These are phyloP conservation scores for Globisporangium ultimum DNA, from an alignment of 352 stramenopile species.

Conservation along the genomic window DNA sequence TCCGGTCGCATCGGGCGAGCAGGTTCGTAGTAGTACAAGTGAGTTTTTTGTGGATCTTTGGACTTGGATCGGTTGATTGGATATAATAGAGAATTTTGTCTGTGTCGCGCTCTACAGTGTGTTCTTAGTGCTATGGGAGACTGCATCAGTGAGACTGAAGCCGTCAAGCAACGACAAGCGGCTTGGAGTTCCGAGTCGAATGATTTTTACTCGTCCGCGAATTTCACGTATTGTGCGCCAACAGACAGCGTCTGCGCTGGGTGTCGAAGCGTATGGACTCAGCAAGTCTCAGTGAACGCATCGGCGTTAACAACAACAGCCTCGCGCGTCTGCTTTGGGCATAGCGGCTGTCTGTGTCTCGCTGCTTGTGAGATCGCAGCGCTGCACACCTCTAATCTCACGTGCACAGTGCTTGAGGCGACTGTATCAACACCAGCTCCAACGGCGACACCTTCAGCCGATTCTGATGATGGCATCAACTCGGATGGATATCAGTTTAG, in stretches of 20 bases:
- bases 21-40: too few relatives aligned
- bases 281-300: neutral
- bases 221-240: neutral
- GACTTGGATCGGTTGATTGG: too few relatives aligned
- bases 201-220: neutral
- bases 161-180: too few relatives aligned
- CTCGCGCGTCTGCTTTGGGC: slow-evolving; percentile 2
- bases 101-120: neutral
- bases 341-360: slow-evolving; percentile 9
- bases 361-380: slow-evolving; percentile 2
- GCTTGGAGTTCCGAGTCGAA: too few relatives aligned
- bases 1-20: too few relatives aligned
- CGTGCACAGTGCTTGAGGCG: neutral
- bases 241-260: neutral
- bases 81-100: neutral
- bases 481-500: slow-evolving; percentile 4
- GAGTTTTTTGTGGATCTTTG: too few relatives aligned
- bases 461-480: neutral
- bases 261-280: neutral
- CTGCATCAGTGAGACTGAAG: neutral
- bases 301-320: neutral
- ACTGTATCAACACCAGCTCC: neutral
- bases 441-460: neutral
- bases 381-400: neutral
- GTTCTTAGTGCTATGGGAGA: neutral